Percentiles rank a stretch among this genome's conserved stretches.
Conservation (phyloP, 202 grass and related monocot species). For the Musa balbisiana region DNA sequence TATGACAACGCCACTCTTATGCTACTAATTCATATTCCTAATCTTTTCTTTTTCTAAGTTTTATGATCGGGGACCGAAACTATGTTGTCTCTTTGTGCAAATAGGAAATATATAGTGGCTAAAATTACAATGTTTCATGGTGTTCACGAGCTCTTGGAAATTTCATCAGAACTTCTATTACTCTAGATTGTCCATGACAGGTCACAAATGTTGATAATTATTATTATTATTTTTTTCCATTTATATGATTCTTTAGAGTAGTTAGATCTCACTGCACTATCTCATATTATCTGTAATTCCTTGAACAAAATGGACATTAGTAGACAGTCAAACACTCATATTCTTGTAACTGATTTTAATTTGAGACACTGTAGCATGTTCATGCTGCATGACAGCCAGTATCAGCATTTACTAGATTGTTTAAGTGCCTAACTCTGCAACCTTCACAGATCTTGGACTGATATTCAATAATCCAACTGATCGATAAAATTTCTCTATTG, state of each 20-base stretch:
- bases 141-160: background rate
- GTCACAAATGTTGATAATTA: too few species aligned
- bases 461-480: background rate
- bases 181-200: too few species aligned
- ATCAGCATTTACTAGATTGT: background rate
- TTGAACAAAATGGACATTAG: too few species aligned
- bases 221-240: too few species aligned
- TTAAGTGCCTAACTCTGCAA: background rate
- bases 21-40: background rate
- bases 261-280: too few species aligned
- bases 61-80: too few species aligned
- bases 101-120: background rate
- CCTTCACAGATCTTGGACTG: background rate
- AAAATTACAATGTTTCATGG: background rate
- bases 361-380: too few species aligned
- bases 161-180: background rate
- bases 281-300: too few species aligned
- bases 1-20: background rate
- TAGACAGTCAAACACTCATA: too few species aligned
- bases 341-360: too few species aligned
- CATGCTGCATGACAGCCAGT: too few species aligned
- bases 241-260: too few species aligned
- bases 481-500: constrained; percentile 8
- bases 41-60: background rate
- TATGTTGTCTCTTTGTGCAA: background rate